Conservation (phyloP, 441 rosid genomes). For the Aquilaria agallochum region DNA sequence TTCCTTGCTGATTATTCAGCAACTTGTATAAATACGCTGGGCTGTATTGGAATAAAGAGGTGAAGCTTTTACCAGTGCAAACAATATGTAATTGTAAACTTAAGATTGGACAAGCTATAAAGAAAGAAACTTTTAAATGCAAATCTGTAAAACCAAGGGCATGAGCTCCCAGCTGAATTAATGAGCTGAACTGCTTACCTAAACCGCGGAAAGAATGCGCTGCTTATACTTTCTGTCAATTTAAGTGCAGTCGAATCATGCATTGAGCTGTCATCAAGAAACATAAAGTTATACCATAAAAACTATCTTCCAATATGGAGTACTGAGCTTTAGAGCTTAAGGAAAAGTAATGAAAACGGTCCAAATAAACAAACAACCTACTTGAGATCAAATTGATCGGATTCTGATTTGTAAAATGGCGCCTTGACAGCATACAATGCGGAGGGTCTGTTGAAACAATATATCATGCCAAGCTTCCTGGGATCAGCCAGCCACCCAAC, state of each 20-base stretch:
- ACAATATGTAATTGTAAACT: too few relatives aligned
- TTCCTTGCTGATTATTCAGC: too few relatives aligned
- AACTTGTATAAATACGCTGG: too few relatives aligned
- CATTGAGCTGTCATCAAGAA: constrained; percentile 39
- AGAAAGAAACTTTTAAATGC: too few relatives aligned
- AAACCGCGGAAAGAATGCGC: constrained; percentile 77
- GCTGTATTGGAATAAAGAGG: too few relatives aligned
- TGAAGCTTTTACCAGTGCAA: too few relatives aligned
- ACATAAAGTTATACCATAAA: neutral
- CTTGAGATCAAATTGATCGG: constrained; percentile 39
- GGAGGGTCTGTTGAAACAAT: constrained; percentile 85
- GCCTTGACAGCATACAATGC: constrained; percentile 59
- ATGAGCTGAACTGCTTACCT: constrained; percentile 43
- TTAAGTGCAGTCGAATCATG: constrained; percentile 39
- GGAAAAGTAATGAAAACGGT: constrained; percentile 1
- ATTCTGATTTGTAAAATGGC: constrained; percentile 31
- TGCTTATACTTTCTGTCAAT: constrained; percentile 67
- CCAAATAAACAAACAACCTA: constrained; percentile 32
- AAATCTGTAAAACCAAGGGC: neutral
- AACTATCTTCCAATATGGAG: constrained; percentile 11
- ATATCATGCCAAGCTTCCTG: constrained; percentile 90
- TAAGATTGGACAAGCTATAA: too few relatives aligned
- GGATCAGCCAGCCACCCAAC: constrained; percentile 76
- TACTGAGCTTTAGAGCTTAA: constrained; percentile 5
- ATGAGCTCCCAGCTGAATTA: constrained; percentile 1